phyloP scores from a whole-genome alignment of 75 land plant genomes.

The Gnetum montanum region DNA sequence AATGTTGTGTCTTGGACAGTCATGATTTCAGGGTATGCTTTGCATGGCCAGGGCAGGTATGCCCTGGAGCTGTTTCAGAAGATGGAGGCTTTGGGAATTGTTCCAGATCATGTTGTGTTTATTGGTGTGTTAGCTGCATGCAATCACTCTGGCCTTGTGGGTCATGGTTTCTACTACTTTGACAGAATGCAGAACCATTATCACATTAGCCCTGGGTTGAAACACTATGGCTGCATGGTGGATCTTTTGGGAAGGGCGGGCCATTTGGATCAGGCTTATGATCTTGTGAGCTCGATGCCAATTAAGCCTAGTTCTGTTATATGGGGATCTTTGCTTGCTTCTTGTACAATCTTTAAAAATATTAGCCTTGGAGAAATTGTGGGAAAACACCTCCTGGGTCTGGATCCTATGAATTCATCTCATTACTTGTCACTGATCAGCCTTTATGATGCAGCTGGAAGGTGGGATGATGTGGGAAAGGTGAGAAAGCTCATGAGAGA shows the following conservation, averaged over 20 bases:
- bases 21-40: no score
- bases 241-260: constrained; percentile 15
- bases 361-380: constrained; percentile 19
- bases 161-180: constrained; percentile 9
- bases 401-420: constrained; percentile 26
- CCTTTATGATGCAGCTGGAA: constrained; percentile 23
- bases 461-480: constrained; percentile 26
- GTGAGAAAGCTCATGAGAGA: constrained; percentile 32
- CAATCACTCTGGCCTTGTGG: constrained; percentile 13
- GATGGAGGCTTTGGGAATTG: neutral
- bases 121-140: constrained; percentile 19
- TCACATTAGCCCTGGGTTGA: constrained; percentile 14
- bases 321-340: constrained; percentile 36
- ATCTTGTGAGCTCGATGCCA: constrained; percentile 8
- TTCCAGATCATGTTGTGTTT: constrained; percentile 18
- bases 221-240: no score
- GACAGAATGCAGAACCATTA: constrained; percentile 17
- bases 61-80: no score
- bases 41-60: no score
- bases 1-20: neutral
- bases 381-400: constrained; percentile 16
- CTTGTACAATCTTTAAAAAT: constrained; percentile 26
- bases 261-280: constrained; percentile 4
- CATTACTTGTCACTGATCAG: constrained; percentile 30
- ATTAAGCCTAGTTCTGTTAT: constrained; percentile 11